Conservation (phyloP, 805 yeast species). For the Schwanniomyces sp. region DNA sequence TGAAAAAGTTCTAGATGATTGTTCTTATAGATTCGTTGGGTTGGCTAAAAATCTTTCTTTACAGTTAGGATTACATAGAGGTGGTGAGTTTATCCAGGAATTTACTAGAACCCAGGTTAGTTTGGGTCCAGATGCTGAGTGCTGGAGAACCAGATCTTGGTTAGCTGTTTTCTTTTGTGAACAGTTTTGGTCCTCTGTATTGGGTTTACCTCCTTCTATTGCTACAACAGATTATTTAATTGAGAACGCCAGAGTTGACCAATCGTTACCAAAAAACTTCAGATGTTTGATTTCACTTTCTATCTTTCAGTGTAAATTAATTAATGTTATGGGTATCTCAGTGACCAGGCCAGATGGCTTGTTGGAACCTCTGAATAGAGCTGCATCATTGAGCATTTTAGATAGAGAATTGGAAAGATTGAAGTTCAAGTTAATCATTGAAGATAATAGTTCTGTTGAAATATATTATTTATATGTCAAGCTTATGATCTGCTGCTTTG, state of each 20-base stretch:
- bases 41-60: slow-evolving; percentile 80
- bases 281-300: slow-evolving; percentile 71
- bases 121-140: slow-evolving; percentile 81
- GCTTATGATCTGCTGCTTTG: slow-evolving; percentile 82
- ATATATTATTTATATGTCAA: slow-evolving; percentile 77
- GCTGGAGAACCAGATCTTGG: slow-evolving; percentile 95
- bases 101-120: slow-evolving; percentile 88
- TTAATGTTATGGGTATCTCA: slow-evolving; percentile 83
- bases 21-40: slow-evolving; percentile 85
- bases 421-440: slow-evolving; percentile 63
- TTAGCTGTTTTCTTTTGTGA: slow-evolving; percentile 83
- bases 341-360: slow-evolving; percentile 87
- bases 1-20: slow-evolving; percentile 87
- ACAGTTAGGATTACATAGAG: slow-evolving; percentile 85
- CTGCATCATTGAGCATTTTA: slow-evolving; percentile 73
- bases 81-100: slow-evolving; percentile 86
- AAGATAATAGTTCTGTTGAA: slow-evolving; percentile 65
- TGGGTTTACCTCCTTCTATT: slow-evolving; percentile 86
- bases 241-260: slow-evolving; percentile 74
- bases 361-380: slow-evolving; percentile 78
- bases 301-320: slow-evolving; percentile 80
- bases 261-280: slow-evolving; percentile 63
- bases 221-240: slow-evolving; percentile 76
- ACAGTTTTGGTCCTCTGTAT: slow-evolving; percentile 84
- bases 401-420: slow-evolving; percentile 77